A percentile compares a stretch with the other conserved stretches of the same genome.
These are phyloP conservation scores for Wallacemonas sp. DNA, from an alignment of 208 protist genomes.

Conservation along the genomic window DNA sequence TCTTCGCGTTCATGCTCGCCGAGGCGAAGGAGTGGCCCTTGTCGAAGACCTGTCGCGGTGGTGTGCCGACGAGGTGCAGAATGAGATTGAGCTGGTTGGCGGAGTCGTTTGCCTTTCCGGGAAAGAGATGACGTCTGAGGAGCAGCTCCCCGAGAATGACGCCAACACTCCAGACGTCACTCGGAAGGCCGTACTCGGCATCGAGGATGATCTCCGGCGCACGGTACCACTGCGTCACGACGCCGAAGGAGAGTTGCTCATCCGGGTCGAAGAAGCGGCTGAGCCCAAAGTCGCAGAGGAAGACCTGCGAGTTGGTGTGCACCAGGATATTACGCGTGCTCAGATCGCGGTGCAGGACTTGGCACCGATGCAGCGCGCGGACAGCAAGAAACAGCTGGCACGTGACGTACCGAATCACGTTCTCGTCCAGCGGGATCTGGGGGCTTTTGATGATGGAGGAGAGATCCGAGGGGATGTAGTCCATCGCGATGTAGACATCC, in stretches of 20 bases:
- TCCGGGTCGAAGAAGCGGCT: constrained; percentile 92
- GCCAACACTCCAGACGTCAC: constrained; percentile 90
- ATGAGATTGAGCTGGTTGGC: constrained; percentile 95
- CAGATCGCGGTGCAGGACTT: constrained; percentile 86
- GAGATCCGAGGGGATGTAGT: constrained; percentile 86
- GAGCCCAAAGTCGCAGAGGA: constrained; percentile 92
- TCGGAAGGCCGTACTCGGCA: constrained; percentile 80
- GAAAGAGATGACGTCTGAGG: constrained; percentile 88
- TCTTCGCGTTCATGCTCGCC: constrained; percentile 82
- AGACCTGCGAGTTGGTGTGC: constrained; percentile 83
- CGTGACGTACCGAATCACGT: constrained; percentile 82
- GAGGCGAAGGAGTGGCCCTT: constrained; percentile 83
- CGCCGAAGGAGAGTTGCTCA: constrained; percentile 90
- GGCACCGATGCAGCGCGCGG: constrained; percentile 85
- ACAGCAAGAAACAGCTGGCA: constrained; percentile 88
- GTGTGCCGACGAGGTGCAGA: constrained; percentile 94
- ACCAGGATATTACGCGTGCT: constrained; percentile 92
- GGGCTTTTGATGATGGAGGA: constrained; percentile 83
- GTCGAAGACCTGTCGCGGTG: constrained; percentile 81
- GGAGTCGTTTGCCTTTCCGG: constrained; percentile 91
- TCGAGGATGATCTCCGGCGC: constrained; percentile 93
- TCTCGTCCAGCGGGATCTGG: constrained; percentile 73
- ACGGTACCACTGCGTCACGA: constrained; percentile 93
- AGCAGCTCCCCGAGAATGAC: constrained; percentile 94
- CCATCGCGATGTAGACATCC: constrained; percentile 93